Evolutionary conservation across 2,329 filamentous ascomycete species (phyloP), one percentile per base, ranked within the genome.

Genomic region (Fusarium buharicum): DNA sequence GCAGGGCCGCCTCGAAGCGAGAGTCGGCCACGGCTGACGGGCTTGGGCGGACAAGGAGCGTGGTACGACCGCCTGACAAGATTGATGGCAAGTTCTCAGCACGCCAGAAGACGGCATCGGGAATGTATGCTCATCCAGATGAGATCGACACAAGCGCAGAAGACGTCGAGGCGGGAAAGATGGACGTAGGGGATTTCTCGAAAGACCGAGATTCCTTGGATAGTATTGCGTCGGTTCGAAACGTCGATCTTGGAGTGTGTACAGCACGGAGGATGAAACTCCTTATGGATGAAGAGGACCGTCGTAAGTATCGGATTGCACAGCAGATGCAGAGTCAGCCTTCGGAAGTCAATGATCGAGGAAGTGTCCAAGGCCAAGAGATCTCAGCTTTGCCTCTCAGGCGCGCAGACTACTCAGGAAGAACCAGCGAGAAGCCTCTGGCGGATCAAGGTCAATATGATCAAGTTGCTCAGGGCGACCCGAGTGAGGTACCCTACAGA

Each of bases 41-140:
- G 1, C 70, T 86, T 60, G 78, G 72, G 68, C 81, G 76, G 70
- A 79, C 74, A 66, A 82, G 71, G 76, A 89, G 75, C 81, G 86
- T 75, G 36, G 80, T 97, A 18, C 86, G 90, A 66, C 93, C 94
- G 0, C 88, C 90, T 1, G 85, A 89, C 63, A 84, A 85, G 55
- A 78, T 96, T 33, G 90, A 94, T 68, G 92, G 92, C 54, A 87
- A 89, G 62, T 96, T 97, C 71, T 86, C 89, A 3, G 86, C 88
- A 9, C 86, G 90, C 3, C 85, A 90, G 71, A 83, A 84, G 68
- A 83, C 89, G 31, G 81, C 87, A 11, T 85, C 86, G 48, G 90
- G 89, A 22, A 88, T 85, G 76, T 93, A 92, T 73, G 79, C 85
- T 59, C 87, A 92, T 71, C 78, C 79, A 10, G 89, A 91, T 72